Percentiles rank a stretch among this genome's conserved stretches.
Conservation (phyloP, 2,329 filamentous ascomycete species). For the Aspergillus sp. region DNA sequence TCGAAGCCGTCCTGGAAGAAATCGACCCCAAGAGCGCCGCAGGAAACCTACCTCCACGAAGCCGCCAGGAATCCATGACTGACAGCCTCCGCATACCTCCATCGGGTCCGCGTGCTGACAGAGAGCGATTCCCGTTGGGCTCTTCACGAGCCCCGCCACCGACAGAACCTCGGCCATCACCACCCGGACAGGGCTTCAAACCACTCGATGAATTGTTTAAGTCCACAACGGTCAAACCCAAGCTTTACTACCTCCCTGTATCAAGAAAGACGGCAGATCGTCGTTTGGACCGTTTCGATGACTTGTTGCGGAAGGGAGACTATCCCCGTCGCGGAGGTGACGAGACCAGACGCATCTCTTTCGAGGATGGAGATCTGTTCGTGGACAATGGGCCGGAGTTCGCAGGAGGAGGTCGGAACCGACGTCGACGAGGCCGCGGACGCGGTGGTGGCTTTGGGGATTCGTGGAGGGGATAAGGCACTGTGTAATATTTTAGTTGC, state of each 20-base stretch:
- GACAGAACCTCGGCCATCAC: constrained; percentile 10
- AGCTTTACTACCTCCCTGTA: constrained; percentile 61
- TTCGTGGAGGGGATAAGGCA: constrained; percentile 10
- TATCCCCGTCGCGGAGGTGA: constrained; percentile 37
- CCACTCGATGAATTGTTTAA: constrained; percentile 56
- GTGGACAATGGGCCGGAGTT: constrained; percentile 68
- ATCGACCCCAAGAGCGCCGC: constrained; percentile 19
- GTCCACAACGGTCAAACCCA: constrained; percentile 56
- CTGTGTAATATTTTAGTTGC: not conserved
- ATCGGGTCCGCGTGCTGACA: constrained; percentile 17
- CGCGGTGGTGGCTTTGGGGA: constrained; percentile 22
- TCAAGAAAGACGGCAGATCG: constrained; percentile 56
- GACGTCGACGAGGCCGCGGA: constrained; percentile 19
- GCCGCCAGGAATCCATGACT: constrained; percentile 8
- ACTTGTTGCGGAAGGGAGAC: constrained; percentile 33
- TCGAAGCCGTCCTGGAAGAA: constrained; percentile 54
- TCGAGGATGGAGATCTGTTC: constrained; percentile 59
- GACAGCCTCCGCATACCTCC: constrained; percentile 25
- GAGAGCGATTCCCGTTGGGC: constrained; percentile 19
- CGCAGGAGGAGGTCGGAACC: constrained; percentile 6
- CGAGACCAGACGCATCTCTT: constrained; percentile 64
- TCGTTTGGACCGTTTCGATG: constrained; percentile 56
- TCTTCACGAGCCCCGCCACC: constrained; percentile 13
- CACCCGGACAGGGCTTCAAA: constrained; percentile 42
- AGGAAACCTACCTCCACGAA: constrained; percentile 9